Evolutionary conservation across 306 rosid genomes (phyloP).

Genomic region (Begonia fuchsioides): DNA sequence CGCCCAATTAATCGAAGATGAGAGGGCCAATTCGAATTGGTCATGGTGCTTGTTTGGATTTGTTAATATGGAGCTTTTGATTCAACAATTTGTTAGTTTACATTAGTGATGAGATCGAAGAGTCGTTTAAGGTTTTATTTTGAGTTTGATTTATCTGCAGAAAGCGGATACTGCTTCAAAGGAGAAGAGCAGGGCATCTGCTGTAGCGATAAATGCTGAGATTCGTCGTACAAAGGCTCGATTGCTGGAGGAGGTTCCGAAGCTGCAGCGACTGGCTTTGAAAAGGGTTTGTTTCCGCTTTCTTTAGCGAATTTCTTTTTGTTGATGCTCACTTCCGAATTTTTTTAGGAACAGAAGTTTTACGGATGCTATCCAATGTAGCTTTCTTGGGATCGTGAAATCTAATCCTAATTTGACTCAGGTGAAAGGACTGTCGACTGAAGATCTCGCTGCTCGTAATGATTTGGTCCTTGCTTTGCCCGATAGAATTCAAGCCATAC

Average conservation of each 20-base stretch:
- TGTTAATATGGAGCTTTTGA: constrained; percentile 1
- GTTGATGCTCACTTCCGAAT: too few relatives aligned
- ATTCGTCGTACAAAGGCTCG: constrained; percentile 91
- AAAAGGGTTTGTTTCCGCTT: constrained; percentile 43
- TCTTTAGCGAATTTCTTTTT: not conserved
- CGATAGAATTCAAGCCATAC: constrained; percentile 83
- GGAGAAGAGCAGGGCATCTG: constrained; percentile 79
- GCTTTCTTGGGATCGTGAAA: too few relatives aligned
- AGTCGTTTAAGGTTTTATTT: constrained; percentile 1
- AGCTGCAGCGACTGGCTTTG: constrained; percentile 79
- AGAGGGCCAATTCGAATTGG: not conserved
- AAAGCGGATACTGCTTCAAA: constrained; percentile 84
- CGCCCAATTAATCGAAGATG: not conserved
- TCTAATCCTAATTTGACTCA: constrained; percentile 11
- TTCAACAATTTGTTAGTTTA: too few relatives aligned
- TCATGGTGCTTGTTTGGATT: not conserved
- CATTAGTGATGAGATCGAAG: too few relatives aligned
- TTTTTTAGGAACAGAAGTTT: too few relatives aligned
- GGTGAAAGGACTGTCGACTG: constrained; percentile 82
- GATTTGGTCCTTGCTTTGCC: constrained; percentile 92
- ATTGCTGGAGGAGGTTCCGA: constrained; percentile 86
- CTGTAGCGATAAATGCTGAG: constrained; percentile 91
- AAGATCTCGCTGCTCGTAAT: constrained; percentile 91
- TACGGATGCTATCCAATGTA: too few relatives aligned
- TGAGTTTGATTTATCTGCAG: constrained; percentile 29